phyloP scores from a whole-genome alignment of 2,329 filamentous ascomycete genomes.

The Xylariaceae sp. region DNA sequence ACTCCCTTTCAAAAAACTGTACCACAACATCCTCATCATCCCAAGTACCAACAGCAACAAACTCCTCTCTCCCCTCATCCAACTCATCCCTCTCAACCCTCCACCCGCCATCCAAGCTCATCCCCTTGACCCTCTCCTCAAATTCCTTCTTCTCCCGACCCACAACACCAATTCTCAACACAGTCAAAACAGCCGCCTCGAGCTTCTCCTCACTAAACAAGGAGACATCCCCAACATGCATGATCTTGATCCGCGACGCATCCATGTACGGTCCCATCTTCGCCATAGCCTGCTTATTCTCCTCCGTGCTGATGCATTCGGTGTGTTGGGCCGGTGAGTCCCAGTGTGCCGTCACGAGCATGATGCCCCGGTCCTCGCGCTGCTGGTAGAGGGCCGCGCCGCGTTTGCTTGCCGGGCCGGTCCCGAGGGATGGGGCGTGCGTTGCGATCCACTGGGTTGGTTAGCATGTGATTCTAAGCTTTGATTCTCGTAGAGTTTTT shows the following conservation, averaged over 20 bases:
- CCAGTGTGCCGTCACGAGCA: slow-evolving; percentile 25
- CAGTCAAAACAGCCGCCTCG: slow-evolving; percentile 11
- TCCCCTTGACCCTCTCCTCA: slow-evolving; percentile 1
- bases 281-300: slow-evolving; percentile 13
- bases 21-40: slow-evolving; percentile 6
- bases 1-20: slow-evolving; percentile 4
- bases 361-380: slow-evolving; percentile 13
- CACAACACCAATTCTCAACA: slow-evolving; percentile 13
- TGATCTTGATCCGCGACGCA: neutral
- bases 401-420: slow-evolving; percentile 12
- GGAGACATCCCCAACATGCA: slow-evolving; percentile 14
- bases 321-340: slow-evolving; percentile 20
- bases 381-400: slow-evolving; percentile 21
- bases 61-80: slow-evolving; percentile 17
- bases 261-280: slow-evolving; percentile 1
- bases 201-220: slow-evolving; percentile 12
- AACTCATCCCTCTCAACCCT: slow-evolving; percentile 20
- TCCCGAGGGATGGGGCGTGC: slow-evolving; percentile 9
- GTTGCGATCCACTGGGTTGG: slow-evolving; percentile 11
- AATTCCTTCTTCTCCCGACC: neutral
- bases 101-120: slow-evolving; percentile 15
- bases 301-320: slow-evolving; percentile 16
- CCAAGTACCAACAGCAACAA: slow-evolving; percentile 20
- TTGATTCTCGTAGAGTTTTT: too few species aligned
- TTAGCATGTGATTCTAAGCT: neutral